Conservation (phyloP, 1,139 yeast species). For the Kluyveromyces sp. region DNA sequence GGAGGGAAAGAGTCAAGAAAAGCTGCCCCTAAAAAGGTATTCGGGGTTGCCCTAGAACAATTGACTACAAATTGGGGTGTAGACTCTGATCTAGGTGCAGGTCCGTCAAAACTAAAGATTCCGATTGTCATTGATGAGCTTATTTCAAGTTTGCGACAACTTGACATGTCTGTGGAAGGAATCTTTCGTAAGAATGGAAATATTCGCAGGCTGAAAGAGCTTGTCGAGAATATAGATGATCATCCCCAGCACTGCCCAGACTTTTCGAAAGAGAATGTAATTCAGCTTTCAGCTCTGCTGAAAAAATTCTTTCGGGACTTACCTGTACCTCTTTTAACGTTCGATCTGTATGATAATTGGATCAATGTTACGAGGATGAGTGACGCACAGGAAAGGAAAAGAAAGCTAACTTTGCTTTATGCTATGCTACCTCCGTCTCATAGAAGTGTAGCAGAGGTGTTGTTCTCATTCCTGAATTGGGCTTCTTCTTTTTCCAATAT, state of each 20-base stretch:
- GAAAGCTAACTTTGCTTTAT: slow-evolving; percentile 63
- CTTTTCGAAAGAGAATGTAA: slow-evolving; percentile 71
- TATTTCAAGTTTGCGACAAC: slow-evolving; percentile 73
- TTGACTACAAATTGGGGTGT: slow-evolving; percentile 74
- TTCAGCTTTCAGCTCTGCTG: slow-evolving; percentile 88
- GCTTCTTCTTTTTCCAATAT: slow-evolving; percentile 91
- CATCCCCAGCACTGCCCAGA: slow-evolving; percentile 70
- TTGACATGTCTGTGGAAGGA: slow-evolving; percentile 96
- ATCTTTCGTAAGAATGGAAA: slow-evolving; percentile 95
- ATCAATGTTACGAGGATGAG: slow-evolving; percentile 59
- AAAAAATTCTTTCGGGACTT: slow-evolving; percentile 88
- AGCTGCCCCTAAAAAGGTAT: slow-evolving; percentile 41
- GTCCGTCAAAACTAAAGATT: slow-evolving; percentile 70
- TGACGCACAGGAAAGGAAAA: slow-evolving; percentile 44
- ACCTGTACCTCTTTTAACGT: slow-evolving; percentile 86
- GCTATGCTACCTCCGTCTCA: slow-evolving; percentile 76
- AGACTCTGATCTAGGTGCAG: slow-evolving; percentile 82
- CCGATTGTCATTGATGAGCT: slow-evolving; percentile 87
- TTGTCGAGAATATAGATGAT: slow-evolving; percentile 68
- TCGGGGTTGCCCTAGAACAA: slow-evolving; percentile 71
- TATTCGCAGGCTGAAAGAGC: slow-evolving; percentile 69
- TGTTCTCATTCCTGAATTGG: slow-evolving; percentile 86
- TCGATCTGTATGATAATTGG: slow-evolving; percentile 73
- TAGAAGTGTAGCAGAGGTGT: slow-evolving; percentile 80
- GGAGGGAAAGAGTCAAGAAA: slow-evolving; percentile 30